These are phyloP conservation scores for Aspergillus novofumigatus DNA, from an alignment of 2,329 filamentous ascomycete genomes.

Conservation along the genomic window DNA sequence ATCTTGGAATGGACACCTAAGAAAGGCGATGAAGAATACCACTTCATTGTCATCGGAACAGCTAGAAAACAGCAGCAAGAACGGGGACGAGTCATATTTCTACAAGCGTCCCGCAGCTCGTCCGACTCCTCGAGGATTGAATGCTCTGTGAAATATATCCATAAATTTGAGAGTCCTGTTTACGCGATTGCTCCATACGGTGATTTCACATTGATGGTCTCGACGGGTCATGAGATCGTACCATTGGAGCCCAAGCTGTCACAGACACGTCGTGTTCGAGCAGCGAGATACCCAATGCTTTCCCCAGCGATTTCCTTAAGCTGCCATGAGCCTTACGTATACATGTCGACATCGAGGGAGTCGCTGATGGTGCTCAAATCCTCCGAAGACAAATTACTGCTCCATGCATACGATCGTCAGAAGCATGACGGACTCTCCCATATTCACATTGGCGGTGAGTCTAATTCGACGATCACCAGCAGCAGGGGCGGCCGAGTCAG, in stretches of 20 bases:
- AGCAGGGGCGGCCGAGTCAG: slow-evolving; percentile 51
- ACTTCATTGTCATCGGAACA: slow-evolving; percentile 41
- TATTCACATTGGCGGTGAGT: slow-evolving; percentile 35
- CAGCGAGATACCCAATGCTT: slow-evolving; percentile 39
- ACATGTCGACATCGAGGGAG: slow-evolving; percentile 52
- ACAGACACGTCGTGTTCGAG: slow-evolving; percentile 38
- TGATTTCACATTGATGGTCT: slow-evolving; percentile 42
- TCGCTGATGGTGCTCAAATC: slow-evolving; percentile 50
- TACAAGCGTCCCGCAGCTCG: slow-evolving; percentile 29
- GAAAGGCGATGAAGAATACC: slow-evolving; percentile 33
- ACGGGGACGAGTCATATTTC: slow-evolving; percentile 36
- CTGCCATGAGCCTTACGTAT: slow-evolving; percentile 44
- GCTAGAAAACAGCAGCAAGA: slow-evolving; percentile 25
- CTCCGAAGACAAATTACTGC: slow-evolving; percentile 27
- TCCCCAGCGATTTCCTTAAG: slow-evolving; percentile 51
- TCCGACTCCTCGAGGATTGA: slow-evolving; percentile 25
- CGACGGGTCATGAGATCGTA: slow-evolving; percentile 42
- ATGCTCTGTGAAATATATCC: slow-evolving; percentile 34
- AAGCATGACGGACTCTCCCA: slow-evolving; percentile 33
- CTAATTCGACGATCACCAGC: slow-evolving; percentile 47
- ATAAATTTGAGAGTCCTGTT: slow-evolving; percentile 36
- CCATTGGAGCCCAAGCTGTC: slow-evolving; percentile 42
- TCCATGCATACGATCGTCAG: slow-evolving; percentile 32
- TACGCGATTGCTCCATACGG: slow-evolving; percentile 55
- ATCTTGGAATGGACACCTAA: slow-evolving; percentile 40